Percentiles rank a stretch among this genome's conserved stretches.
Evolutionary conservation across 1,139 yeast species (phyloP).

Genomic region (Diutina pseudorugosa): DNA sequence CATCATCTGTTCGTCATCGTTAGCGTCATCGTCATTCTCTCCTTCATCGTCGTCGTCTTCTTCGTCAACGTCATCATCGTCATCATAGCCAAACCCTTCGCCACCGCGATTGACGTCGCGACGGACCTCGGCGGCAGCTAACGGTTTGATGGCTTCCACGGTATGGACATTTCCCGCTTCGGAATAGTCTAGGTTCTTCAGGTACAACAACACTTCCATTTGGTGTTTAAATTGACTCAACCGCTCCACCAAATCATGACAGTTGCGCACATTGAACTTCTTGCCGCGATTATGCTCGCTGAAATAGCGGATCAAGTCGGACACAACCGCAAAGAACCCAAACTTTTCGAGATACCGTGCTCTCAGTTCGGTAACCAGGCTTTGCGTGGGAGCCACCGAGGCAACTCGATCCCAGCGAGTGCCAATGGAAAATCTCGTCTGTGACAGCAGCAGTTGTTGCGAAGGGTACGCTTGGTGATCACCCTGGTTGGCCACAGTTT

Average conservation of each 20-base stretch:
- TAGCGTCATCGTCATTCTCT: conserved; percentile 11
- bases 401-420: neutral
- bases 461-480: neutral
- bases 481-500: neutral
- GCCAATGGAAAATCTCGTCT: neutral
- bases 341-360: neutral
- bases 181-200: neutral
- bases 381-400: neutral
- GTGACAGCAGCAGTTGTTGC: neutral
- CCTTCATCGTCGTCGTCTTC: conserved; percentile 2
- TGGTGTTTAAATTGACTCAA: neutral
- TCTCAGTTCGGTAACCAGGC: neutral
- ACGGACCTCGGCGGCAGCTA: neutral
- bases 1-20: conserved; percentile 5
- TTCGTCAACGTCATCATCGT: neutral
- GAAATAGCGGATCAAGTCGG: neutral
- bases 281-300: conserved; percentile 1
- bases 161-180: neutral
- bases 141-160: neutral
- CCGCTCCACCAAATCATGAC: conserved; percentile 3
- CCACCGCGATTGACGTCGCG: neutral
- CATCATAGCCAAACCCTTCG: conserved; percentile 3
- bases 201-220: conserved; percentile 1
- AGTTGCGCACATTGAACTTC: conserved; percentile 2
- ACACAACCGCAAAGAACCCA: neutral